Evolutionary conservation across 305 asterid species (phyloP).

Genomic region (Fraxinus baroniana): DNA sequence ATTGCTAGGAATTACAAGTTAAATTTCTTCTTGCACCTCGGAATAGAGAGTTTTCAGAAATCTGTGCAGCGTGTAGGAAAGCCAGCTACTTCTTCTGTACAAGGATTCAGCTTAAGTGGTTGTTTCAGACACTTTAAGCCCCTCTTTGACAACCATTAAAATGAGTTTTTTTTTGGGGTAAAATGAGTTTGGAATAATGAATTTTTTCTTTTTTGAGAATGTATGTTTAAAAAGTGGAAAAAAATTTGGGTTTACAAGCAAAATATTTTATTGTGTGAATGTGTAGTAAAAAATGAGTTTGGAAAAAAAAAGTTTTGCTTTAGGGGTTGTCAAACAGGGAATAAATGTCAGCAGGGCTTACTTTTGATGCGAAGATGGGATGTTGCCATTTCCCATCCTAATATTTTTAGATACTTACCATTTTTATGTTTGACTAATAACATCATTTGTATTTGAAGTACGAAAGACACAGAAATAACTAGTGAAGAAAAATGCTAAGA

Average conservation of each 20-base stretch:
- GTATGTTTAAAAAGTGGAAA: too few relatives aligned
- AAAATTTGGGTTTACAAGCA: too few relatives aligned
- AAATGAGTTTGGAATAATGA: too few relatives aligned
- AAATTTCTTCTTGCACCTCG: background rate
- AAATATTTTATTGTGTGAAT: too few relatives aligned
- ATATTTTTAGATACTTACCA: background rate
- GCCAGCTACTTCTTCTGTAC: background rate
- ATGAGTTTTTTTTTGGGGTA: too few relatives aligned
- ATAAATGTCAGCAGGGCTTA: background rate
- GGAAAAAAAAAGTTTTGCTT: too few relatives aligned
- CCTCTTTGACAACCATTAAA: too few relatives aligned
- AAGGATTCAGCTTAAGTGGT: background rate
- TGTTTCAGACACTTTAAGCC: background rate
- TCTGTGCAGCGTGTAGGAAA: background rate
- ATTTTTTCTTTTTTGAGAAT: too few relatives aligned
- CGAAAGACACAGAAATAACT: background rate
- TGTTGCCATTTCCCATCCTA: background rate
- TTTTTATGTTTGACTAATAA: background rate
- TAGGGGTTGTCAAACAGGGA: too few relatives aligned
- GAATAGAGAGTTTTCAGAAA: background rate
- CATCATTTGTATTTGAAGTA: background rate
- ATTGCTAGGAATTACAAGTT: background rate
- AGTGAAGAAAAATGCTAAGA: conserved; percentile 3
- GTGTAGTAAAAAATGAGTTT: too few relatives aligned
- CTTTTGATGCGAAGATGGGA: background rate